These are phyloP conservation scores for Phoma sp. DNA, from an alignment of 2,329 filamentous ascomycete genomes.

Conservation along the genomic window DNA sequence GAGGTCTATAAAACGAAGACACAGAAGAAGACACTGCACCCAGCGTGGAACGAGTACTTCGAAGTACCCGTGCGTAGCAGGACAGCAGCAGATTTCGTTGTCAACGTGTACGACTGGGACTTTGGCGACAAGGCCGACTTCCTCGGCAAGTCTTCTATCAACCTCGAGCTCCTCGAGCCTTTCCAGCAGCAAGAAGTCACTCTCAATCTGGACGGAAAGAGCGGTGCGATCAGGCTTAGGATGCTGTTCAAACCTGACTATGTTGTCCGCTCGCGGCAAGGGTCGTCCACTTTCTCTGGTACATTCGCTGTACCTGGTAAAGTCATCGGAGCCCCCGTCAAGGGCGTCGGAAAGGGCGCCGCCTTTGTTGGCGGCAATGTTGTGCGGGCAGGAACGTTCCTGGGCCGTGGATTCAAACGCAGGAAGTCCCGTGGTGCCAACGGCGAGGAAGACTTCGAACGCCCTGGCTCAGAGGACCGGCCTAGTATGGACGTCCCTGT, in stretches of 20 bases:
- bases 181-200: conserved; percentile 79
- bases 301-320: conserved; percentile 87
- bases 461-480: conserved; percentile 53
- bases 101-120: conserved; percentile 93
- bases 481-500: conserved; percentile 38
- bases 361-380: conserved; percentile 77
- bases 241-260: conserved; percentile 94
- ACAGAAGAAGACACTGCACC: conserved; percentile 95
- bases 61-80: conserved; percentile 82
- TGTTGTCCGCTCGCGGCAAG: conserved; percentile 82
- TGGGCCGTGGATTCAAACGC: conserved; percentile 81
- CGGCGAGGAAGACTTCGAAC: conserved; percentile 48
- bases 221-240: conserved; percentile 79
- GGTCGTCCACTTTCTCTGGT: conserved; percentile 89
- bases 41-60: conserved; percentile 96
- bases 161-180: conserved; percentile 80
- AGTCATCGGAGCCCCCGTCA: conserved; percentile 94
- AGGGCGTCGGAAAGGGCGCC: conserved; percentile 81
- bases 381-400: conserved; percentile 86
- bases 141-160: conserved; percentile 77
- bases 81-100: conserved; percentile 80
- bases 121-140: conserved; percentile 94
- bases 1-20: conserved; percentile 94
- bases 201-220: conserved; percentile 84
- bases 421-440: conserved; percentile 64